phyloP scores from a whole-genome alignment of 148 eudicot species.

The Vaccinium myrtillus region DNA sequence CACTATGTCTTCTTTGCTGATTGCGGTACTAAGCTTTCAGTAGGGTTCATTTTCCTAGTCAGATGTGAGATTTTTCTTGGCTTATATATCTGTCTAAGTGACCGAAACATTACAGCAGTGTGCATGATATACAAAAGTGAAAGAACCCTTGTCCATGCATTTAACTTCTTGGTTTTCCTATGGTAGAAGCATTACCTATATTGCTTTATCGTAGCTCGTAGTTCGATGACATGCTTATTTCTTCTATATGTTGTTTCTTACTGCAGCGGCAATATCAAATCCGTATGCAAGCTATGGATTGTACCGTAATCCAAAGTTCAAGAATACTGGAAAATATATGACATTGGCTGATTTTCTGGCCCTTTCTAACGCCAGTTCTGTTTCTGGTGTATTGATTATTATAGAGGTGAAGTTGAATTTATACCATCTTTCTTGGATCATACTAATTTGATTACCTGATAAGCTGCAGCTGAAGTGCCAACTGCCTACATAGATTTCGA shows the following conservation, averaged over 20 bases:
- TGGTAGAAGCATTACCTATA: background rate
- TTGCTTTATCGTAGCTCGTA: background rate
- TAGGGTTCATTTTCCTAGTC: background rate
- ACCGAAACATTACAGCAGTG: background rate
- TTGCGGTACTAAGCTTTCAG: background rate
- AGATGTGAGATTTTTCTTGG: background rate
- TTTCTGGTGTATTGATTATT: constrained; percentile 69
- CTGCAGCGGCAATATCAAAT: constrained; percentile 68
- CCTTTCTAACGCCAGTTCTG: constrained; percentile 48
- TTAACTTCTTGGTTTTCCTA: background rate
- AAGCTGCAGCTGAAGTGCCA: background rate
- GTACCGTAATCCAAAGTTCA: constrained; percentile 54
- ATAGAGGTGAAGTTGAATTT: constrained; percentile 65
- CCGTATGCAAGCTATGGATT: constrained; percentile 31
- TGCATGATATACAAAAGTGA: background rate
- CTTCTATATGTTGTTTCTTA: constrained; percentile 8
- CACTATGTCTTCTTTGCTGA: background rate
- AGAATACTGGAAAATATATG: constrained; percentile 40
- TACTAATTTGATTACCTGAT: background rate
- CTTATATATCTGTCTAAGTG: background rate
- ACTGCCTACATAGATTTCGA: background rate
- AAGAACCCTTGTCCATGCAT: background rate
- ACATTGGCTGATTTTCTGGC: constrained; percentile 50
- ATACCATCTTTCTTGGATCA: background rate
- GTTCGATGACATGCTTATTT: background rate